Evolutionary conservation across 495 filamentous ascomycete species (phyloP).

Genomic region (Penicillium steckii): DNA sequence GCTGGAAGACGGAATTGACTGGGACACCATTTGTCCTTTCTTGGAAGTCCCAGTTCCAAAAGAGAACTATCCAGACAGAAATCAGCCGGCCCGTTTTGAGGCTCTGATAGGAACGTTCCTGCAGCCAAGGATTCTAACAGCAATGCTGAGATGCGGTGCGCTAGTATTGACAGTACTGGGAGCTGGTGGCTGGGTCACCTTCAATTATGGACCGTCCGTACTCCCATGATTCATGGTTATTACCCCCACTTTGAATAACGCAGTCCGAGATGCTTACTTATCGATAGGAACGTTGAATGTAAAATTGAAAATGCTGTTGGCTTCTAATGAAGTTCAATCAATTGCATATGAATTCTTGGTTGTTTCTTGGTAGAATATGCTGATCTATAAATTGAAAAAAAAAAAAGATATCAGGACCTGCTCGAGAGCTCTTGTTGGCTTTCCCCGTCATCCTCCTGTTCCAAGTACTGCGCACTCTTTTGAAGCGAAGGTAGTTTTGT

Average conservation of each 20-base stretch:
- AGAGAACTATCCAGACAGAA: slow-evolving; percentile 18
- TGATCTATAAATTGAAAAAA: neutral
- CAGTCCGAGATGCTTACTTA: no score
- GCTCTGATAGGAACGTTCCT: slow-evolving; percentile 9
- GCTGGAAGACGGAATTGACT: slow-evolving; percentile 24
- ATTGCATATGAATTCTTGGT: no score
- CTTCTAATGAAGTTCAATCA: no score
- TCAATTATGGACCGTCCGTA: slow-evolving; percentile 5
- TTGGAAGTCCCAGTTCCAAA: slow-evolving; percentile 19
- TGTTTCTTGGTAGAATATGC: no score
- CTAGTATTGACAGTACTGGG: slow-evolving; percentile 11
- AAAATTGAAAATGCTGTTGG: no score
- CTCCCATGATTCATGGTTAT: neutral
- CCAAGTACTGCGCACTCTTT: neutral
- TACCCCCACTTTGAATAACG: neutral
- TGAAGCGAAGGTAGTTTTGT: neutral
- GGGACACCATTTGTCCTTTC: slow-evolving; percentile 28
- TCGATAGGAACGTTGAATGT: no score
- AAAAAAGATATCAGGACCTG: neutral
- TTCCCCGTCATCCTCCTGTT: neutral
- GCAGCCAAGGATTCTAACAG: slow-evolving; percentile 9
- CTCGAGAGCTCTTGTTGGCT: neutral
- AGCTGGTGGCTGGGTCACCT: slow-evolving; percentile 9
- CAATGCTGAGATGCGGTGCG: slow-evolving; percentile 9
- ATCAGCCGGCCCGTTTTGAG: slow-evolving; percentile 24